Conservation (phyloP, 2,329 filamentous ascomycete species). For the Cordyceps militaris region DNA sequence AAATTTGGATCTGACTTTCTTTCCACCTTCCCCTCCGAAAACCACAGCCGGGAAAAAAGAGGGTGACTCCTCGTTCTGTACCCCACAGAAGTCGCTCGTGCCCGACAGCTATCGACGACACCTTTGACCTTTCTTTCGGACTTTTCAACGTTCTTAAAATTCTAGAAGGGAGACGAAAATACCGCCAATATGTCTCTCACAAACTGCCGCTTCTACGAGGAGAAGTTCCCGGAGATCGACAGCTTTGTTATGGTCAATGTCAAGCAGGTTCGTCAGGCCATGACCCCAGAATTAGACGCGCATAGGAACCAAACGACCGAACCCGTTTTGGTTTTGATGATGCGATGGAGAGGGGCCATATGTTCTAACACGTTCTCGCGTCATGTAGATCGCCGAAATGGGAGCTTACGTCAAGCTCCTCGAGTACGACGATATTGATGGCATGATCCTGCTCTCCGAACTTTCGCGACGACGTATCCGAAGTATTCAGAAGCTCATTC, state of each 20-base stretch:
- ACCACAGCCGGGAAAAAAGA: slow-evolving; percentile 5
- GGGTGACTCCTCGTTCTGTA: slow-evolving; percentile 10
- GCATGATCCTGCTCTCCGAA: slow-evolving; percentile 98
- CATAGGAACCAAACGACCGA: neutral
- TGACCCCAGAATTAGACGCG: slow-evolving; percentile 1
- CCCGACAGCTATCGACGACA: slow-evolving; percentile 14
- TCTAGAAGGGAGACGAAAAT: slow-evolving; percentile 19
- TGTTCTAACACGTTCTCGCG: neutral
- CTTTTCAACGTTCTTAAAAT: slow-evolving; percentile 7
- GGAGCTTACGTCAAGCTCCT: slow-evolving; percentile 98
- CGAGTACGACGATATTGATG: slow-evolving; percentile 99
- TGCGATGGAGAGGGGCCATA: neutral
- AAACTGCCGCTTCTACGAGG: slow-evolving; percentile 95
- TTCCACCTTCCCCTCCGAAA: neutral
- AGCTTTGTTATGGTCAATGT: slow-evolving; percentile 99
- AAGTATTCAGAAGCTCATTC: slow-evolving; percentile 97
- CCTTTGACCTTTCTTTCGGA: neutral
- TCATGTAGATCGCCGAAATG: slow-evolving; percentile 88
- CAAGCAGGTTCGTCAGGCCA: slow-evolving; percentile 64
- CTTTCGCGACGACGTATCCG: slow-evolving; percentile 96
- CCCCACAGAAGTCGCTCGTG: slow-evolving; percentile 10
- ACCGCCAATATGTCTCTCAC: slow-evolving; percentile 81
- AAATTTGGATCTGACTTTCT: neutral
- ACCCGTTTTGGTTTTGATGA: neutral
- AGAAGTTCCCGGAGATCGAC: slow-evolving; percentile 92